Base-by-base conservation (phyloP, 2,329 filamentous ascomycete genomes). In the Penicillium expansum region DNA sequence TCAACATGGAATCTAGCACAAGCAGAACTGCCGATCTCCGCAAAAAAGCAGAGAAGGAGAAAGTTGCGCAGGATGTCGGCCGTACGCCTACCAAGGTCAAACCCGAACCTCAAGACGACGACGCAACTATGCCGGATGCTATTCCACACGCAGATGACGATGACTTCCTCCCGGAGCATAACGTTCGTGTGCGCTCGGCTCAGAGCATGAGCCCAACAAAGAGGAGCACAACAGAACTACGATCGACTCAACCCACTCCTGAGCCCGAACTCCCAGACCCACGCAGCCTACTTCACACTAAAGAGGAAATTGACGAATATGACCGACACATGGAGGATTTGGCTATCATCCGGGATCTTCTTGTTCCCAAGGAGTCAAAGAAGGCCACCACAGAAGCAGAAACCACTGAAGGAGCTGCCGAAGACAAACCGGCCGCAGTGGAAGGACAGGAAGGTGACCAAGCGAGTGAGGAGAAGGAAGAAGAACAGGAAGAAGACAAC, bases 1-100 rank as follows among this genome's bases (percentile, higher is more conserved):
- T 86, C 54, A 83, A 82, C 56, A 81, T 79, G 58, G 81, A 83
- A 56, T 78, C 79, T 29, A 82, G 77, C 63, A 74, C 75, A 37
- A 75, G 73, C 33, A 76, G 75, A 22, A 73, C 77, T 4, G 75
- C 76, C 1, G 76, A 79, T 54, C 63, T 77, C 37, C 70, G 74
- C 49, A 66, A 67, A 44, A 61, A 72, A 62, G 72, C 68, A 5
- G 60, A 65, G 30, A 65, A 70, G 60, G 70, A 72, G 43, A 68
- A 74, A 50, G 59, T 60, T 16, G 67, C 70, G 39, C 63, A 68
- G 16, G 71, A 74, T 38, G 69, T 20, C 69, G 56, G 73, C 69
- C 38, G 62, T 66, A 37, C 71, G 22, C 55, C 58, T 18, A 45
- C 52, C 1, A 54, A 62, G 8, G 66, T 85, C 63, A 86, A 86